These are phyloP conservation scores for Senecio squalidus DNA, from an alignment of 140 eudicot genomes.

Conservation along the genomic window DNA sequence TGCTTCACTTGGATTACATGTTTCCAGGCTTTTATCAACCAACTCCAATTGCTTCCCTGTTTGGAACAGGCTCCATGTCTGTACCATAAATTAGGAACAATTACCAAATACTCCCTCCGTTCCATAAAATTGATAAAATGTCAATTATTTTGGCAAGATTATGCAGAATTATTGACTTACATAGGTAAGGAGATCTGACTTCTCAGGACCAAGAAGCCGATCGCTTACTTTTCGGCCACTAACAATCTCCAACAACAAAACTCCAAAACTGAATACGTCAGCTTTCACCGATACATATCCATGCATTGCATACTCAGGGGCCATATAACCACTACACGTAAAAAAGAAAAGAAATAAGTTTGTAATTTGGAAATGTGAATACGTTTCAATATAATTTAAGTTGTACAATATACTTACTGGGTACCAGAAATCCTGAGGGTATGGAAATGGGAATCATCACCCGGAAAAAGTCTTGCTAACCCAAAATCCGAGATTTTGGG, in stretches of 20 bases:
- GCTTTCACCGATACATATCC: conserved; percentile 83
- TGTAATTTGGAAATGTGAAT: not conserved
- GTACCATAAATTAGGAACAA: conserved; percentile 6
- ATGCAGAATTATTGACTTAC: too few species aligned
- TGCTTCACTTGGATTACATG: conserved; percentile 44
- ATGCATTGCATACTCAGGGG: conserved; percentile 86
- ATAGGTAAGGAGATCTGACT: conserved; percentile 75
- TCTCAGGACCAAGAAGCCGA: conserved; percentile 36
- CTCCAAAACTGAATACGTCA: conserved; percentile 78
- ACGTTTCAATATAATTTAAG: not conserved
- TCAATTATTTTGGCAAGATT: too few species aligned
- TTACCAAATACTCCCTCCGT: not conserved
- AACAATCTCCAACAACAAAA: conserved; percentile 72
- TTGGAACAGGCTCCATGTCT: conserved; percentile 69
- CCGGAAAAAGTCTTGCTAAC: conserved; percentile 87
- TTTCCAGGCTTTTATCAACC: conserved; percentile 45
- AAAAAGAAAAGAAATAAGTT: not conserved
- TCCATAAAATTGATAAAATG: too few species aligned
- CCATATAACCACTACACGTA: conserved; percentile 77
- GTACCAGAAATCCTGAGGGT: conserved; percentile 82
- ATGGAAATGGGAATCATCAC: conserved; percentile 71
- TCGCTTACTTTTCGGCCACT: conserved; percentile 70
- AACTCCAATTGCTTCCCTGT: conserved; percentile 48
- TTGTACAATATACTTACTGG: conserved; percentile 43
- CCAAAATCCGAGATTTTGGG: conserved; percentile 92